A percentile compares a stretch with the other conserved stretches of the same genome.
Evolutionary conservation across 805 yeast genomes (phyloP).

Genomic region (Ogataea pini): DNA sequence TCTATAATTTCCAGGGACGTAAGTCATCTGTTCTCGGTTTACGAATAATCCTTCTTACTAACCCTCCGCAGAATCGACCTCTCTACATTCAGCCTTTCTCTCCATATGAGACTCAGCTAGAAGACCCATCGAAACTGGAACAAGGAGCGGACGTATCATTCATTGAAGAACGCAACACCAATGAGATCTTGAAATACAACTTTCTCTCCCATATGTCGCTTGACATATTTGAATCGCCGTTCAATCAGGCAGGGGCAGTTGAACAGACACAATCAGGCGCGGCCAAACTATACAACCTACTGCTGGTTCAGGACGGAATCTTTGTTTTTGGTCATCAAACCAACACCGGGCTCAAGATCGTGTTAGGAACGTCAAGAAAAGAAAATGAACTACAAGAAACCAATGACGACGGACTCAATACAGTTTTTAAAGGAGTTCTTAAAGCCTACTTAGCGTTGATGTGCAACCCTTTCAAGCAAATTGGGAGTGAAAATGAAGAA

Average conservation of each 20-base stretch:
- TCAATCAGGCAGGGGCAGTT: constrained; percentile 20
- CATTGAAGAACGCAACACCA: constrained; percentile 36
- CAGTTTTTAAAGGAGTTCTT: constrained; percentile 46
- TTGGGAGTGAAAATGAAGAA: constrained; percentile 31
- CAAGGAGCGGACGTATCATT: constrained; percentile 21
- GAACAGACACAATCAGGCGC: constrained; percentile 22
- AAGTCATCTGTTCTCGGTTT: constrained; percentile 19
- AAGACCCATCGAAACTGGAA: constrained; percentile 11
- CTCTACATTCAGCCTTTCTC: constrained; percentile 59
- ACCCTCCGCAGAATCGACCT: constrained; percentile 45
- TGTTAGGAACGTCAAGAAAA: constrained; percentile 51
- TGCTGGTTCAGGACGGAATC: constrained; percentile 67
- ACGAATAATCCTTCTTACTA: too few relatives aligned
- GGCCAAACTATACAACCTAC: constrained; percentile 41
- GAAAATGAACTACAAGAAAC: constrained; percentile 28
- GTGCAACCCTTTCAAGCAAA: constrained; percentile 62
- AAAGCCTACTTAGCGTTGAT: constrained; percentile 54
- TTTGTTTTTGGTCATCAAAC: constrained; percentile 70
- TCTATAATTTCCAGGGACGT: constrained; percentile 58
- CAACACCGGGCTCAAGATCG: constrained; percentile 65
- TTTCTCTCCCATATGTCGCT: constrained; percentile 76
- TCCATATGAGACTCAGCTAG: constrained; percentile 27
- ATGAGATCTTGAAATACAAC: constrained; percentile 59
- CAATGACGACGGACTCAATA: constrained; percentile 20
- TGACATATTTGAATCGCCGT: constrained; percentile 61